Evolutionary conservation across 306 rosid genomes (phyloP).

Genomic region (Rosa multiflora): DNA sequence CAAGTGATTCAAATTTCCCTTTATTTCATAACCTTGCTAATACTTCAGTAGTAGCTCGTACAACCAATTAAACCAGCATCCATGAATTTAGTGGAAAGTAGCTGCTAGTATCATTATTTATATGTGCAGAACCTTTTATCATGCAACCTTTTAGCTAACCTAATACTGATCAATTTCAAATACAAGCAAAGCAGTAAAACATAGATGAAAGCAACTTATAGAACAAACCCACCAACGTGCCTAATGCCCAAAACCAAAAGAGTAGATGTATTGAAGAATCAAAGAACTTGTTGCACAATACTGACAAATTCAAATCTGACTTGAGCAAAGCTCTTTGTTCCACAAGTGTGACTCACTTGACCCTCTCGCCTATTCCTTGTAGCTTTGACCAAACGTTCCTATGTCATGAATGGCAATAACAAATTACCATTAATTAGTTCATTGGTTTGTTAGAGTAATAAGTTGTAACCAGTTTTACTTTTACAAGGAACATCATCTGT

Average conservation of each 20-base stretch:
- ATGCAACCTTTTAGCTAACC: not conserved
- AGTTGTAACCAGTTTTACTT: too few species aligned
- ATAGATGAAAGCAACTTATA: not conserved
- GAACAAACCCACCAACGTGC: slow-evolving; percentile 23
- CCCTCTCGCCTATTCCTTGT: not conserved
- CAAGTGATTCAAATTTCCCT: not conserved
- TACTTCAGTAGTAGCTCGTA: not conserved
- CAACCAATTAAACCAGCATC: not conserved
- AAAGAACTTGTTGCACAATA: too few species aligned
- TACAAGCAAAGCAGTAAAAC: not conserved
- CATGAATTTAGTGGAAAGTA: not conserved
- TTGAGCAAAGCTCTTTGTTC: not conserved
- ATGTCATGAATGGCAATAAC: too few species aligned
- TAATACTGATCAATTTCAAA: not conserved
- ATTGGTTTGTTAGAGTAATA: not conserved
- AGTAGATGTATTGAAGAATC: not conserved
- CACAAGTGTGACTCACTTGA: not conserved
- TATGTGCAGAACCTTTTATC: not conserved
- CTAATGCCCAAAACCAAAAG: slow-evolving; percentile 14
- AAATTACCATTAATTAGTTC: too few species aligned
- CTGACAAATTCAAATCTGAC: not conserved
- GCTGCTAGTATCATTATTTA: not conserved
- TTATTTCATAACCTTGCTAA: not conserved
- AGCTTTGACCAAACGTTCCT: not conserved
- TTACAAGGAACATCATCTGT: too few species aligned